Conservation (phyloP, 768 basidiomycete species). For the Leccinum fibrillosum region DNA sequence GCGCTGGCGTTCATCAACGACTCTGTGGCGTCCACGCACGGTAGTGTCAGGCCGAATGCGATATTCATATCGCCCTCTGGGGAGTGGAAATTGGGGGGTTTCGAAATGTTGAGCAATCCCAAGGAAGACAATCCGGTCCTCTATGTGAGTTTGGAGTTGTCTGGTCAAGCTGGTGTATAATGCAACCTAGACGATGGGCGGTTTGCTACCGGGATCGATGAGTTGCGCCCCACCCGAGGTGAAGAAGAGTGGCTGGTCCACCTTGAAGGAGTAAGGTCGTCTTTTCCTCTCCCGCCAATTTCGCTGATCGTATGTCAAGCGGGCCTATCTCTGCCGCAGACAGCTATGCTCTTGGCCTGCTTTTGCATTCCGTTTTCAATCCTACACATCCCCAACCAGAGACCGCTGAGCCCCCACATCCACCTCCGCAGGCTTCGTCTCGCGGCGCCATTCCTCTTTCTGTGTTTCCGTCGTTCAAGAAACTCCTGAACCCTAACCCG, state of each 20-base stretch:
- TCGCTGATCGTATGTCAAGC: constrained; percentile 26
- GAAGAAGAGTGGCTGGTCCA: constrained; percentile 80
- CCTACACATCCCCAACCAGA: constrained; percentile 69
- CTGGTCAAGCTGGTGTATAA: constrained; percentile 7
- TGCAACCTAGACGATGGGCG: constrained; percentile 59
- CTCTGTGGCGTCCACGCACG: constrained; percentile 77
- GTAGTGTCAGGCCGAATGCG: constrained; percentile 67
- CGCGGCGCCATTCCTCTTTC: constrained; percentile 72
- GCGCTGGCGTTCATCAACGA: constrained; percentile 91
- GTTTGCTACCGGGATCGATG: constrained; percentile 57
- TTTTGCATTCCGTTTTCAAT: constrained; percentile 87
- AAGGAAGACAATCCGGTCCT: constrained; percentile 76
- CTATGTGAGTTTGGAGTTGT: constrained; percentile 55
- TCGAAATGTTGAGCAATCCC: constrained; percentile 83
- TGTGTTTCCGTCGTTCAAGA: constrained; percentile 81
- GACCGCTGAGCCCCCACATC: constrained; percentile 68
- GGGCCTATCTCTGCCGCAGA: constrained; percentile 65
- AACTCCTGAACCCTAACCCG: constrained; percentile 85
- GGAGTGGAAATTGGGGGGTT: constrained; percentile 96
- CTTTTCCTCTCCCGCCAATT: neutral
- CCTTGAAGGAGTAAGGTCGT: constrained; percentile 68
- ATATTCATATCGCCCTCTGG: constrained; percentile 91
- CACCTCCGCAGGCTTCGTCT: constrained; percentile 71
- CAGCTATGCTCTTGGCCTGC: constrained; percentile 83
- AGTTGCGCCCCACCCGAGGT: constrained; percentile 79